Evolutionary conservation across 441 rosid species (phyloP).

Genomic region (Flueggea neowawraea): DNA sequence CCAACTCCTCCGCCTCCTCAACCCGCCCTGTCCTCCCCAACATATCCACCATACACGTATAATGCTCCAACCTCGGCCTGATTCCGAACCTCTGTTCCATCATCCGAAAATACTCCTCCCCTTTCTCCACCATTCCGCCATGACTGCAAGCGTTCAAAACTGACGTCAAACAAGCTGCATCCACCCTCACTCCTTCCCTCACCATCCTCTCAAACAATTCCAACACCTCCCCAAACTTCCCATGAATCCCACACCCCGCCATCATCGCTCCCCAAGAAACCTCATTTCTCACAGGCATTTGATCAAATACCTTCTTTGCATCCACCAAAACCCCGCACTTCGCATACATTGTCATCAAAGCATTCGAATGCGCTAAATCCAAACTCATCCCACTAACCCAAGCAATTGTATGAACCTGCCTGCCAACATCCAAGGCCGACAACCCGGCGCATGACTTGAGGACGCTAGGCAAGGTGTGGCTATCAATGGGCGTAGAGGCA

Average conservation of each 20-base stretch:
- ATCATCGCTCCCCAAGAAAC: constrained; percentile 59
- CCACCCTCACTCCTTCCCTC: background rate
- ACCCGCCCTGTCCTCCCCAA: background rate
- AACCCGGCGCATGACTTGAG: background rate
- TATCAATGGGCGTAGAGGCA: background rate
- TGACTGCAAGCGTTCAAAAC: background rate
- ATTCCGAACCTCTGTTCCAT: background rate
- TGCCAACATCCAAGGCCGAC: background rate
- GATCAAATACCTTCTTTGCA: constrained; percentile 33
- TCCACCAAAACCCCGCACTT: constrained; percentile 42
- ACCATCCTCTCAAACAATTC: background rate
- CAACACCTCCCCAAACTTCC: background rate
- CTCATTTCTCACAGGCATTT: constrained; percentile 37
- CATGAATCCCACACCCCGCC: constrained; percentile 32
- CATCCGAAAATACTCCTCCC: background rate
- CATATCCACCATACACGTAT: background rate
- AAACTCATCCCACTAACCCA: background rate
- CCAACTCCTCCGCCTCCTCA: background rate
- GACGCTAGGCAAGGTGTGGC: background rate
- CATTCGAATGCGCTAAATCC: background rate
- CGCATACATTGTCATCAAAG: constrained; percentile 48
- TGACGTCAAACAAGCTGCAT: background rate
- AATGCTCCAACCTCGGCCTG: background rate
- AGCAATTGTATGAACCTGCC: background rate
- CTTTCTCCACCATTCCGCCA: background rate